Evolutionary conservation across 768 basidiomycete species (phyloP), one percentile per base, ranked within the genome.

Genomic region (Trametes punicea): DNA sequence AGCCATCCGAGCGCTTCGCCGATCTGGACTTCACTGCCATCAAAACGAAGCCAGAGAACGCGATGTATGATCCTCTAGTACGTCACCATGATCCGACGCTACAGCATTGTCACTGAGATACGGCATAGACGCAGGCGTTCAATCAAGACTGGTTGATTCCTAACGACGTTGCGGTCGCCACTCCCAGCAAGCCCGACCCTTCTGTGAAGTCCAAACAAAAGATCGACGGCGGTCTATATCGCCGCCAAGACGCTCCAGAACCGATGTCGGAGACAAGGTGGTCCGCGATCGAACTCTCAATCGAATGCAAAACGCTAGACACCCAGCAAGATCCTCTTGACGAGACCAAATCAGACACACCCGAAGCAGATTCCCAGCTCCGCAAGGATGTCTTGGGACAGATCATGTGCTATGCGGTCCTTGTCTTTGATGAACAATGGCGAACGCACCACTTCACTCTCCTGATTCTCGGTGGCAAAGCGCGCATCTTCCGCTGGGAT

Each of bases 401-500:
- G 44, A 46, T 57, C 38, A 31, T 41, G 25, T 36, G 31, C 0
- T 51, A 57, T 20, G 49, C 49, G 0, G 13, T n/a, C 15, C 25
- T 21, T 21, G 27, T 51, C 45, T 57, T 46, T 38, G 29, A 39
- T 1, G 30, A 39, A 7, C 56, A 57, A 31, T 50, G 46, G 3
- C 56, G 49, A 10, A 46, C 21, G 13, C 36, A 38, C 26, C 44
- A 34, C 29, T 57, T 51, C 20, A 38, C 29, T 1, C 10, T 57
- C 13, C 21, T 57, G 13, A 18, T 57, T 18, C 11, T 57, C 8
- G 55, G 48, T 13, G 9, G 3, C 5, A 30, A 16, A 3, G 48
- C 49, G 3, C 55, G 55, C 10, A 27, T 57, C 48, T 8, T 57
- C 18, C 49, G 40, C 23, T 50, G 40, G 41, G 55, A 57, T 31